phyloP scores from a whole-genome alignment of 1,284 basidiomycete genomes.

The Stygiomarasmius scandens region DNA sequence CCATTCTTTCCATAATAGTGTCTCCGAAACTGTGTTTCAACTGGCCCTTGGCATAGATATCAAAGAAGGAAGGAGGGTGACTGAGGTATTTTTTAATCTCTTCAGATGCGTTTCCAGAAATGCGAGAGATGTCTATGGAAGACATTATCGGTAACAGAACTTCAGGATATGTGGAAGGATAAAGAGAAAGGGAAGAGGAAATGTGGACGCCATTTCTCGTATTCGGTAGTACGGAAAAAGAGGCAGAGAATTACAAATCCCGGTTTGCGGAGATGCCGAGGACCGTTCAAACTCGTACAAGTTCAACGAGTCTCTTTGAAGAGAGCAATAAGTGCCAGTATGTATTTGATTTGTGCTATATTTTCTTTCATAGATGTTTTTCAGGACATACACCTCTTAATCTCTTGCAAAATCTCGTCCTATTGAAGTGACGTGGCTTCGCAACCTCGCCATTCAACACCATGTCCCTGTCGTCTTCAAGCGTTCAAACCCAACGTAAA shows the following conservation, averaged over 20 bases:
- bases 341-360: background rate
- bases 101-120: slow-evolving; percentile 47
- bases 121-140: slow-evolving; percentile 4
- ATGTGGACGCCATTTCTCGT: too few species aligned
- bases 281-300: too few species aligned
- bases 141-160: too few species aligned
- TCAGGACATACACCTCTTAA: too few species aligned
- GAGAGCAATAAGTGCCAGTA: background rate
- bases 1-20: slow-evolving; percentile 19
- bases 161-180: too few species aligned
- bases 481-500: background rate
- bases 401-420: too few species aligned
- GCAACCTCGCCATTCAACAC: background rate
- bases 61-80: slow-evolving; percentile 18
- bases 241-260: too few species aligned
- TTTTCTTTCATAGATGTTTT: background rate
- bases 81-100: slow-evolving; percentile 38
- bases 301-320: background rate
- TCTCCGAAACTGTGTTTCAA: slow-evolving; percentile 21
- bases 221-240: too few species aligned
- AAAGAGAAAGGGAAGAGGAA: too few species aligned
- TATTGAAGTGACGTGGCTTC: background rate
- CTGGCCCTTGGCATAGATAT: background rate
- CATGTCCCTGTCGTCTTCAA: background rate
- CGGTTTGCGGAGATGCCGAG: too few species aligned